These are phyloP conservation scores for Ustilago lituana DNA, from an alignment of 1,284 basidiomycete species.

Conservation along the genomic window DNA sequence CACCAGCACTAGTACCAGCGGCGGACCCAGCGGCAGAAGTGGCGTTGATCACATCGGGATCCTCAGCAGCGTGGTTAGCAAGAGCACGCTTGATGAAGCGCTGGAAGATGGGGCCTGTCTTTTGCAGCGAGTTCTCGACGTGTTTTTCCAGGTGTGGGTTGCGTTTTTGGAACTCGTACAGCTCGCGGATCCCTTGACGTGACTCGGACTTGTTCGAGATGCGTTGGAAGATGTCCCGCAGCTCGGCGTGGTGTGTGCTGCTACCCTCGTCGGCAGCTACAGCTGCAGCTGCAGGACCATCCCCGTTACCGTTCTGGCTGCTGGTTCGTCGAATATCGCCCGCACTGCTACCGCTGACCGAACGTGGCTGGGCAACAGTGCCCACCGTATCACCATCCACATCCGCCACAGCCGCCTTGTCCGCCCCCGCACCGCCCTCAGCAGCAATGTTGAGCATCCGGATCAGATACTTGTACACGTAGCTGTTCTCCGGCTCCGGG, in stretches of 20 bases:
- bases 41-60: constrained; percentile 72
- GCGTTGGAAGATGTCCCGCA: constrained; percentile 84
- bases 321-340: constrained; percentile 71
- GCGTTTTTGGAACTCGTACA: constrained; percentile 91
- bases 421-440: constrained; percentile 26
- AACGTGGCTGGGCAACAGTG: constrained; percentile 2
- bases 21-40: background rate
- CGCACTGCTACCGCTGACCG: constrained; percentile 15
- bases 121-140: constrained; percentile 72
- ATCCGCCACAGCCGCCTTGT: constrained; percentile 26
- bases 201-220: constrained; percentile 84
- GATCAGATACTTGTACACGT: constrained; percentile 63
- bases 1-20: background rate
- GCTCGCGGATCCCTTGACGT: constrained; percentile 88
- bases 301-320: constrained; percentile 68
- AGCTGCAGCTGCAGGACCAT: background rate
- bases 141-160: constrained; percentile 86
- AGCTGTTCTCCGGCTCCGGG: constrained; percentile 58
- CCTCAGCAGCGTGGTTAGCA: constrained; percentile 78
- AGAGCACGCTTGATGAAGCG: constrained; percentile 68
- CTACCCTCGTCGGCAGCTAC: constrained; percentile 72
- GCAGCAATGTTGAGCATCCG: constrained; percentile 54
- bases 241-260: constrained; percentile 75
- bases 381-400: constrained; percentile 75
- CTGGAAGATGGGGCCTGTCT: constrained; percentile 69